Percentiles rank a stretch among this genome's conserved stretches.
These are phyloP conservation scores for Talaromyces sp. DNA, from an alignment of 2,329 filamentous ascomycete species.

Conservation along the genomic window DNA sequence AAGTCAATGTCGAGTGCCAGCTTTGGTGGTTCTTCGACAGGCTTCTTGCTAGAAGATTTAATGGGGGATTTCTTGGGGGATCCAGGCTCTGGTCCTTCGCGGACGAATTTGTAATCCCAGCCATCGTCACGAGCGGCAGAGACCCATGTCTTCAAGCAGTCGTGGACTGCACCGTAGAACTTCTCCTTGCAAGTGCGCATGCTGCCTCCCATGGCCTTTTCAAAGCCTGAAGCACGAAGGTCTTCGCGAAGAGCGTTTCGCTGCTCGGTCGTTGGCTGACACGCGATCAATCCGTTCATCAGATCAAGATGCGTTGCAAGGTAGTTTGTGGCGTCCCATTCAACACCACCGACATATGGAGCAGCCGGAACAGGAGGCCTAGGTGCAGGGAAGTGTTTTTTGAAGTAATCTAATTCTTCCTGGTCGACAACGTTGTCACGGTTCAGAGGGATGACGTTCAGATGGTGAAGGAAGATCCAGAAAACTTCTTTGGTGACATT, in stretches of 20 bases:
- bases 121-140: constrained; percentile 81
- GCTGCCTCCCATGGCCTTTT: constrained; percentile 81
- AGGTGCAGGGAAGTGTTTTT: constrained; percentile 77
- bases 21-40: constrained; percentile 55
- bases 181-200: constrained; percentile 95
- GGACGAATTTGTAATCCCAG: constrained; percentile 79
- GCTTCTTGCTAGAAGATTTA: constrained; percentile 49
- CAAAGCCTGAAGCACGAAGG: constrained; percentile 80
- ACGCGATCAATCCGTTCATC: constrained; percentile 84
- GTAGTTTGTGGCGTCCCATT: constrained; percentile 99
- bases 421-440: constrained; percentile 34
- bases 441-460: constrained; percentile 72
- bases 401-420: constrained; percentile 29
- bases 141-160: constrained; percentile 85
- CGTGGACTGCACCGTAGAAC: constrained; percentile 90
- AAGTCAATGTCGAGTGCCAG: constrained; percentile 52
- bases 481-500: constrained; percentile 98
- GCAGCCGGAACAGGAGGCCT: constrained; percentile 89
- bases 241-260: constrained; percentile 78
- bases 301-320: constrained; percentile 89
- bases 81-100: constrained; percentile 51
- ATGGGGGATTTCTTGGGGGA: constrained; percentile 50
- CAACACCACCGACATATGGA: constrained; percentile 93
- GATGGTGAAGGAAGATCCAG: constrained; percentile 95
- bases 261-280: constrained; percentile 65